A percentile compares a stretch with the other conserved stretches of the same genome.
Evolutionary conservation across 2,329 filamentous ascomycete genomes (phyloP).

Genomic region (Xylaria sp.): DNA sequence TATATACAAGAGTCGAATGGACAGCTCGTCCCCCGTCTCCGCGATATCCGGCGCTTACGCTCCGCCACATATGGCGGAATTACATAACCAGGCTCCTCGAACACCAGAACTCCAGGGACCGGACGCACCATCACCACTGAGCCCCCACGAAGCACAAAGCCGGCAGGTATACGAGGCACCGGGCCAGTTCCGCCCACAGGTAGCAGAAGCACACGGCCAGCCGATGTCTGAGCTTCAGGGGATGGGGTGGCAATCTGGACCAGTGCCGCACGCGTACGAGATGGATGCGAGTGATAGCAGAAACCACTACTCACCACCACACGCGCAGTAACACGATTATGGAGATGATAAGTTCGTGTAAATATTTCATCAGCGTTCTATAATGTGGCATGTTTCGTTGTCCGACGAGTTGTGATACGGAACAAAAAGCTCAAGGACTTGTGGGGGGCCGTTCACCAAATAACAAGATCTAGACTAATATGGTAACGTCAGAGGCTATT

Average conservation of each 20-base stretch:
- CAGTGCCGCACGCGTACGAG: constrained; percentile 34
- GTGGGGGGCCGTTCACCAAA: too few species aligned
- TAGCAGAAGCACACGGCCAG: constrained; percentile 33
- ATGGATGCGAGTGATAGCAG: constrained; percentile 32
- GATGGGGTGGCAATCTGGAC: constrained; percentile 38
- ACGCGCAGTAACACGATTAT: not conserved
- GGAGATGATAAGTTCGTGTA: not conserved
- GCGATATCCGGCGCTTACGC: constrained; percentile 33
- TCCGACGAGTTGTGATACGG: not conserved
- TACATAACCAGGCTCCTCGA: constrained; percentile 27
- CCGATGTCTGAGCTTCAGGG: constrained; percentile 31
- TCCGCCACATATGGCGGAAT: constrained; percentile 29
- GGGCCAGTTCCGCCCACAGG: constrained; percentile 22
- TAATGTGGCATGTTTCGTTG: not conserved
- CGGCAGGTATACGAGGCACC: constrained; percentile 36
- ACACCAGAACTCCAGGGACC: constrained; percentile 29
- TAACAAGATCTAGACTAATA: too few species aligned
- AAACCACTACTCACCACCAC: constrained; percentile 1
- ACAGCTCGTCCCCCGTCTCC: constrained; percentile 37
- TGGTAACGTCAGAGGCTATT: too few species aligned
- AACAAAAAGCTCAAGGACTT: too few species aligned
- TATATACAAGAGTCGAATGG: constrained; percentile 24
- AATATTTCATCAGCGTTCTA: not conserved
- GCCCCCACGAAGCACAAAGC: constrained; percentile 31
- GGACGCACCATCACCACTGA: constrained; percentile 16